Conservation (phyloP, 495 filamentous ascomycete species). For the Xylaria grammica region DNA sequence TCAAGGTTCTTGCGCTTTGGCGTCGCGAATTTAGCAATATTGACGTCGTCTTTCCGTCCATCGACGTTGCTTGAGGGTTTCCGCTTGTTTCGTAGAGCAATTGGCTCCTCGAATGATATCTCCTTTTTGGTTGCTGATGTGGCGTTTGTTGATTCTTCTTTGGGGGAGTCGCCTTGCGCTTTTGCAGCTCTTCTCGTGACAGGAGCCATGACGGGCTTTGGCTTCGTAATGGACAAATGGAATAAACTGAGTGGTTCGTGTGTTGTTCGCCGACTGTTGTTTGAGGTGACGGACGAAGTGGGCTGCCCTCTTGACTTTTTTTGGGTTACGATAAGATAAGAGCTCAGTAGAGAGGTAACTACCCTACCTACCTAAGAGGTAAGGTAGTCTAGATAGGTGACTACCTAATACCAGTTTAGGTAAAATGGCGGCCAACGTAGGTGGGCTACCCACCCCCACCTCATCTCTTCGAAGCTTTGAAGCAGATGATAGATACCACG, state of each 20-base stretch:
- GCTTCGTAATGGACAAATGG: background rate
- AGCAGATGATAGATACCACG: too few relatives aligned
- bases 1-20: slow-evolving; percentile 30
- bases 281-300: background rate
- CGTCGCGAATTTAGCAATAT: slow-evolving; percentile 1
- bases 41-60: background rate
- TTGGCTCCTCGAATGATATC: slow-evolving; percentile 12
- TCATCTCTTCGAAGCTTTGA: too few relatives aligned
- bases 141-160: background rate
- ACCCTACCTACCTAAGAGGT: too few relatives aligned
- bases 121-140: slow-evolving; percentile 2
- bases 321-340: slow-evolving; percentile 39
- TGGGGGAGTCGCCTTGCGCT: slow-evolving; percentile 1
- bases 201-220: slow-evolving; percentile 26
- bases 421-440: too few relatives aligned
- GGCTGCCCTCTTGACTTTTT: slow-evolving; percentile 27
- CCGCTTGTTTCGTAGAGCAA: slow-evolving; percentile 25
- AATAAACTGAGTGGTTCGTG: background rate
- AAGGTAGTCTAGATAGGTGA: too few relatives aligned
- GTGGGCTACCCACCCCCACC: too few relatives aligned
- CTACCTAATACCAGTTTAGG: too few relatives aligned
- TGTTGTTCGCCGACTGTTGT: background rate
- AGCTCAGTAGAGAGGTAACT: slow-evolving; percentile 22
- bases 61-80: slow-evolving; percentile 11
- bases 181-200: slow-evolving; percentile 30